Base-by-base conservation (phyloP, 106 monocot species). In the Dendrobium chrysotoxum region DNA sequence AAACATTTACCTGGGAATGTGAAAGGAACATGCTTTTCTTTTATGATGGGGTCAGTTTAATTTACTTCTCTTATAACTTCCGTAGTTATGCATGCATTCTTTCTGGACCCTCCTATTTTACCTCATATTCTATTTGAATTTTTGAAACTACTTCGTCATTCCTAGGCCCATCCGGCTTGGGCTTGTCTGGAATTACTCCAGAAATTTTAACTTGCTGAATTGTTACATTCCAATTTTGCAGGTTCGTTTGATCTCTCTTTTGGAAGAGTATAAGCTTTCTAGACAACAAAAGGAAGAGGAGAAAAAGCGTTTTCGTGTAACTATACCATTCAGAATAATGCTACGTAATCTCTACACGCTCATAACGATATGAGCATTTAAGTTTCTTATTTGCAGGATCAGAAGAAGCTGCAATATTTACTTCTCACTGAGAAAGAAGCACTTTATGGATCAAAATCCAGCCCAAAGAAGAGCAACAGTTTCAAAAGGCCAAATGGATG, bases 251-350 rank as follows among this genome's bases (percentile, higher is more conserved):
- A 83, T 93, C 44, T 88, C 95, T 20, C 88, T 99, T 77, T 82
- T 99, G 78, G 91, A 99, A 82, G 95, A 99, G 76, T 93, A 95
- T 76, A 91, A 88, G 84, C 85, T 90, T 58, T 68, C 86, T 23
- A 82, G 91, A 71, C 87, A 84, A 53, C 89, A 99, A 53, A 95
- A 87, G 75, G 99, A 99, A 83, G 99, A 95, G 46, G 95, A 93
- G 79, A 99, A 93, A 54, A 89, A 77, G 68, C 88, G 90, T 28
- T 82, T 79, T 68, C 86, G 91, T 80, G 99, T 99, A 76, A 76
- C n/a, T 47, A 76, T 11, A 20, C 20, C 0, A 64, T 15, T 21
- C 23, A 28, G 2, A 4, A 44, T 58, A 41, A 45, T 53, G 4
- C 50, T 28, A 18, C 50, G 13, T 39, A 39, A 42, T 25, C 4